These are phyloP conservation scores for Paramecium sexaurelia DNA, from an alignment of 73 alveolate genomes.

Conservation along the genomic window DNA sequence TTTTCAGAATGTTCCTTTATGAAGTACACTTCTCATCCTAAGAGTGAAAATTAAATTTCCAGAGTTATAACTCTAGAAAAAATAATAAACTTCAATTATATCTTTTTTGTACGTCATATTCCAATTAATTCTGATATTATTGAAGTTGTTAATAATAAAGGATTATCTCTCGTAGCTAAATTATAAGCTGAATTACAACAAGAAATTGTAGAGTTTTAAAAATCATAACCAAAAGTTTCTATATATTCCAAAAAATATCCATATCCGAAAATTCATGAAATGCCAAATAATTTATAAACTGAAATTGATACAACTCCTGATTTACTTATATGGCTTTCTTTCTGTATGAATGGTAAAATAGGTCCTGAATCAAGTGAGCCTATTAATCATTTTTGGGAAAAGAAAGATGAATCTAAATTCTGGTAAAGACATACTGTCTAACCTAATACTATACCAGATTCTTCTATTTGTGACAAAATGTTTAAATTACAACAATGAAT, in stretches of 20 bases:
- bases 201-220: not conserved
- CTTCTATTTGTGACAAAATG: not conserved
- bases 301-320: conserved; percentile 51
- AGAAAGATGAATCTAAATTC: conserved; percentile 17
- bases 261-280: conserved; percentile 12
- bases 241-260: not conserved
- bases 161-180: not conserved
- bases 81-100: not conserved
- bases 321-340: not conserved
- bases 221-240: not conserved
- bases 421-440: conserved; percentile 10
- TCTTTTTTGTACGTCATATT: conserved; percentile 27
- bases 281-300: not conserved
- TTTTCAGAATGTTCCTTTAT: not conserved
- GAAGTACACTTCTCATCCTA: not conserved
- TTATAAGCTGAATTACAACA: not conserved
- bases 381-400: conserved; percentile 51
- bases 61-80: conserved; percentile 10
- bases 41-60: not conserved
- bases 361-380: not conserved
- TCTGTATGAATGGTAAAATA: conserved; percentile 22
- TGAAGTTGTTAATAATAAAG: not conserved
- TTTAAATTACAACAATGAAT: not conserved
- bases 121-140: conserved; percentile 13
- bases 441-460: not conserved